Evolutionary conservation across 495 filamentous ascomycete species (phyloP).

Genomic region (Podospora comata): DNA sequence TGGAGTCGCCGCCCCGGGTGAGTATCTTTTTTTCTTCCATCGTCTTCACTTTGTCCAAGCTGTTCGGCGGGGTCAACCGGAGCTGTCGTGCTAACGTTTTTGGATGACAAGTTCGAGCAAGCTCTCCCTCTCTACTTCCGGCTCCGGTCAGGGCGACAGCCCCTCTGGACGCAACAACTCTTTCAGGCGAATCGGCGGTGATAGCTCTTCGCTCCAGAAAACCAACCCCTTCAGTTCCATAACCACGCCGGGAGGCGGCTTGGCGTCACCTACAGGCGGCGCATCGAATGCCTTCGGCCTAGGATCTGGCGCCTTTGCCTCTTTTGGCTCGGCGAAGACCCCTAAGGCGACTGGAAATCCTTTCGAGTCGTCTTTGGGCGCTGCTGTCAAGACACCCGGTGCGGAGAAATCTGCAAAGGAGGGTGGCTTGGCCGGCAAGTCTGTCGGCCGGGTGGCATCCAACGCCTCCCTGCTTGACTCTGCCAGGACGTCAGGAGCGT

Average conservation of each 20-base stretch:
- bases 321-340: slow-evolving; percentile 83
- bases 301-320: slow-evolving; percentile 92
- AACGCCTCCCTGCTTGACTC: slow-evolving; percentile 43
- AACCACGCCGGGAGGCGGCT: slow-evolving; percentile 64
- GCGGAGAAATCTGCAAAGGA: slow-evolving; percentile 55
- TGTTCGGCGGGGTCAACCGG: slow-evolving; percentile 1
- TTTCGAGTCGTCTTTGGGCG: slow-evolving; percentile 66
- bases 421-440: slow-evolving; percentile 45
- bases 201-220: slow-evolving; percentile 72
- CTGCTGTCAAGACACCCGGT: slow-evolving; percentile 61
- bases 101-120: slow-evolving; percentile 65
- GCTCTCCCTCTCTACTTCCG: slow-evolving; percentile 78
- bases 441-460: slow-evolving; percentile 38
- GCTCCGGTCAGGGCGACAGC: slow-evolving; percentile 57
- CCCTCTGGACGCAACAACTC: slow-evolving; percentile 63
- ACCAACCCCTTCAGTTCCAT: slow-evolving; percentile 79
- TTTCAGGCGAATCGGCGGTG: slow-evolving; percentile 71
- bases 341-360: slow-evolving; percentile 83
- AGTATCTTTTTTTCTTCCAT: slow-evolving; percentile 36
- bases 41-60: not conserved
- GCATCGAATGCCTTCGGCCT: slow-evolving; percentile 92
- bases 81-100: slow-evolving; percentile 12
- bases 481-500: slow-evolving; percentile 27
- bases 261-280: slow-evolving; percentile 82
- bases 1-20: slow-evolving; percentile 94